Conservation (phyloP, 2,329 filamentous ascomycete species). For the Ophioceras dolichostomum region DNA sequence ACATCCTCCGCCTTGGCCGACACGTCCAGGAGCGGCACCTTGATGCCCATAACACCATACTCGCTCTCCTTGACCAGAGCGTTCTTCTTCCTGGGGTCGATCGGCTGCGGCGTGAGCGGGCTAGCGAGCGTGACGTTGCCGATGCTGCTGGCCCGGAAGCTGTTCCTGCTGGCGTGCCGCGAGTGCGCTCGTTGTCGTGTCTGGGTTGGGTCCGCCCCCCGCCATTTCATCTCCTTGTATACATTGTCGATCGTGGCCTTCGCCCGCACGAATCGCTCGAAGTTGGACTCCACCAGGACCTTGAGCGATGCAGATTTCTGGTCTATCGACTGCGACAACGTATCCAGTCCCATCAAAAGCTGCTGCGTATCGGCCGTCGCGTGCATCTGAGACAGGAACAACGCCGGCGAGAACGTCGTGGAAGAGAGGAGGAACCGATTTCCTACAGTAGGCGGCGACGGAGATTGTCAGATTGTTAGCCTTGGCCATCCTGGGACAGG, state of each 20-base stretch:
- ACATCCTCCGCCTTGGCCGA: slow-evolving; percentile 93
- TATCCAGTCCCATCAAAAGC: slow-evolving; percentile 70
- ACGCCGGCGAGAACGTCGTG: slow-evolving; percentile 82
- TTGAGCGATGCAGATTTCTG: slow-evolving; percentile 96
- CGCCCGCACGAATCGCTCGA: slow-evolving; percentile 92
- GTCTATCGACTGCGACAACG: slow-evolving; percentile 83
- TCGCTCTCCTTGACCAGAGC: slow-evolving; percentile 87
- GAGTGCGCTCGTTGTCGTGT: slow-evolving; percentile 38
- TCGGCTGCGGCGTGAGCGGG: slow-evolving; percentile 20
- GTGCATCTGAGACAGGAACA: slow-evolving; percentile 90
- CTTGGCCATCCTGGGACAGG: background rate
- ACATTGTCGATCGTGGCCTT: slow-evolving; percentile 98
- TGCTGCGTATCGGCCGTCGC: slow-evolving; percentile 72
- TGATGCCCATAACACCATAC: slow-evolving; percentile 80
- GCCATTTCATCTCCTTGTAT: slow-evolving; percentile 91
- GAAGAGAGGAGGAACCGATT: slow-evolving; percentile 94
- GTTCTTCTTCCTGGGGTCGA: slow-evolving; percentile 66
- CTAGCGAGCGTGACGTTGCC: slow-evolving; percentile 21
- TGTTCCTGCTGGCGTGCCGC: slow-evolving; percentile 54
- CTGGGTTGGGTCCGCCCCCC: slow-evolving; percentile 41
- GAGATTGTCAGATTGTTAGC: background rate
- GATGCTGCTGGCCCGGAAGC: slow-evolving; percentile 45
- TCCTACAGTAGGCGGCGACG: too few species aligned
- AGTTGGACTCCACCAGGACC: slow-evolving; percentile 92
- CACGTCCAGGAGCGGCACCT: slow-evolving; percentile 75